Base-by-base conservation (phyloP, 495 filamentous ascomycete species). In the Lophium mytilinum region DNA sequence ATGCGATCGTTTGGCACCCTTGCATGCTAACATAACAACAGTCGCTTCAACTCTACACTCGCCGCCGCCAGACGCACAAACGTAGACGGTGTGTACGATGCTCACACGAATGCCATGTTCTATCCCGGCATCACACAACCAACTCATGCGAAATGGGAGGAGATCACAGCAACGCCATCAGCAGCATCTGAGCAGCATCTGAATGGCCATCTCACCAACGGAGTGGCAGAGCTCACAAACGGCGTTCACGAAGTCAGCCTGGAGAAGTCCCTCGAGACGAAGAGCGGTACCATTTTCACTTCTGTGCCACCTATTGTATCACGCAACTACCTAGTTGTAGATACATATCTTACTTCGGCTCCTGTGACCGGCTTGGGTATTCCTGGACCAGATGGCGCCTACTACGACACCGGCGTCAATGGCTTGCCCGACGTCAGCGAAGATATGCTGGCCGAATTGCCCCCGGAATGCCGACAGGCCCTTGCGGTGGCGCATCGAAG, bases 61-160 rank as follows among this genome's bases (percentile, higher is more conserved):
- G 72, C 80, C 0, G 72, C 75, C 12, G 68, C 80, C 34, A 85
- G 93, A 24, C 82, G 82, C 15, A 64, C 70, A n/a, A 90, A 83
- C 56, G 70, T 84, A 11, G 76, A 81, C 36, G 93, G 93, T 21
- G 75, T 90, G 21, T 98, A 98, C 69, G 90, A 98, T 61, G 80
- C 91, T 19, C 90, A 96, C 72, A 96, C 93, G 41, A 98, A 98
- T 67, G 62, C 75, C 40, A 87, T 96, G 78, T 86, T 89, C 61
- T 93, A 86, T 63, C 94, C 93, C 0, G 80, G 80, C 55, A 88
- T 80, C 62, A 96, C 88, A 78, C 94, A 98, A 72, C 89, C 93
- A 0, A 92, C 91, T 1, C 87, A 89, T 67, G 89, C 81, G 9
- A 82, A 83, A 52, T 88, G 90, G 78, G 88, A 90, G 71, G 80